phyloP scores from a whole-genome alignment of 75 land plant genomes.

The Isoetes taiwanensis region DNA sequence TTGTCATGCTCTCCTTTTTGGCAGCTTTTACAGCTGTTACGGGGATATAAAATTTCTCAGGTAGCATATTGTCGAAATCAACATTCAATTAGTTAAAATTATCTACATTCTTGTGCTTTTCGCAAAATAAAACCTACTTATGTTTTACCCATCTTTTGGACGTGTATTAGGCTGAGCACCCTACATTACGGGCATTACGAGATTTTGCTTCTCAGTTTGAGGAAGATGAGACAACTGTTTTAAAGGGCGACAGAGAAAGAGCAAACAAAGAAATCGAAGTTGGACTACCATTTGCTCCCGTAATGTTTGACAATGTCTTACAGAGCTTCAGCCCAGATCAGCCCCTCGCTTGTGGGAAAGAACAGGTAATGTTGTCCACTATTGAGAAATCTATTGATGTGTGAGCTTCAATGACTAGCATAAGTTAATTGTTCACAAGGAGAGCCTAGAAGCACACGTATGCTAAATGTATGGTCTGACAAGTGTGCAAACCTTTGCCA shows the following conservation, averaged over 20 bases:
- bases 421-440: no score
- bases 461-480: no score
- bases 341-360: constrained; percentile 40
- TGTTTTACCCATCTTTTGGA: background rate
- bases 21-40: constrained; percentile 50
- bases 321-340: constrained; percentile 70
- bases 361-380: no score
- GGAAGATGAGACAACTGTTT: constrained; percentile 15
- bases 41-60: constrained; percentile 47
- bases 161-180: constrained; percentile 43
- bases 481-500: no score
- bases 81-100: background rate
- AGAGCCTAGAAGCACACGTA: no score
- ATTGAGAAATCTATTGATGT: no score
- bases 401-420: no score
- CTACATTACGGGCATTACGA: constrained; percentile 65
- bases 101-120: constrained; percentile 3
- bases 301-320: constrained; percentile 78
- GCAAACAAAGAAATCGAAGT: constrained; percentile 21
- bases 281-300: constrained; percentile 62
- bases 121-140: background rate
- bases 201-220: constrained; percentile 48
- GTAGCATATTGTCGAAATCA: constrained; percentile 15
- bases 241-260: constrained; percentile 30
- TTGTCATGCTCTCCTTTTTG: constrained; percentile 84